These are phyloP conservation scores for Dipodascus geniculatus DNA, from an alignment of 805 yeast species.

Conservation along the genomic window DNA sequence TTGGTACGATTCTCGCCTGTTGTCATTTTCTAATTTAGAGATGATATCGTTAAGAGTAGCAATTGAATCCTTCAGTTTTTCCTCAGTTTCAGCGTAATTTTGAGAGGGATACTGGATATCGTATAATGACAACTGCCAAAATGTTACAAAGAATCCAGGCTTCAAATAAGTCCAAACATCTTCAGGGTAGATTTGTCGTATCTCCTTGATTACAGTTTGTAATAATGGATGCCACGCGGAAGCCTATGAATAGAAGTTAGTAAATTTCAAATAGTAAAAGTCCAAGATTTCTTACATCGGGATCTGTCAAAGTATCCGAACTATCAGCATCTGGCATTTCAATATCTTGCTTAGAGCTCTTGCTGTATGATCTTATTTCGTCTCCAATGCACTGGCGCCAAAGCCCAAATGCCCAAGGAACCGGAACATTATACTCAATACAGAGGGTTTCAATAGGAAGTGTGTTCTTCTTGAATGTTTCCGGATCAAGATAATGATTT, in stretches of 20 bases:
- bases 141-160: conserved; percentile 39
- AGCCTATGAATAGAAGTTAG: conserved; percentile 22
- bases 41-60: conserved; percentile 1
- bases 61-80: conserved; percentile 29
- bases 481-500: conserved; percentile 34
- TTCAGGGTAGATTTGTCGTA: conserved; percentile 16
- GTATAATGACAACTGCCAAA: conserved; percentile 65
- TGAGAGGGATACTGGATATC: conserved; percentile 48
- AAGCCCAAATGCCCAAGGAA: conserved; percentile 59
- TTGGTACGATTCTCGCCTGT: conserved; percentile 4
- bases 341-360: conserved; percentile 16
- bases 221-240: conserved; percentile 28
- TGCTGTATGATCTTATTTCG: conserved; percentile 16
- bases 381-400: conserved; percentile 44
- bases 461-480: conserved; percentile 11
- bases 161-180: conserved; percentile 20
- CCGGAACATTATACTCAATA: conserved; percentile 20
- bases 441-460: conserved; percentile 16
- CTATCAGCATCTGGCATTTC: conserved; percentile 46
- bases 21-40: conserved; percentile 4
- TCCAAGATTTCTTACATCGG: conserved; percentile 39
- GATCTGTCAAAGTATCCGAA: conserved; percentile 53
- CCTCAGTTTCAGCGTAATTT: conserved; percentile 38
- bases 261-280: conserved; percentile 27
- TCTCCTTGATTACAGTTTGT: conserved; percentile 22